Evolutionary conservation across 441 rosid genomes (phyloP).

Genomic region (Syzygium syzygioides): DNA sequence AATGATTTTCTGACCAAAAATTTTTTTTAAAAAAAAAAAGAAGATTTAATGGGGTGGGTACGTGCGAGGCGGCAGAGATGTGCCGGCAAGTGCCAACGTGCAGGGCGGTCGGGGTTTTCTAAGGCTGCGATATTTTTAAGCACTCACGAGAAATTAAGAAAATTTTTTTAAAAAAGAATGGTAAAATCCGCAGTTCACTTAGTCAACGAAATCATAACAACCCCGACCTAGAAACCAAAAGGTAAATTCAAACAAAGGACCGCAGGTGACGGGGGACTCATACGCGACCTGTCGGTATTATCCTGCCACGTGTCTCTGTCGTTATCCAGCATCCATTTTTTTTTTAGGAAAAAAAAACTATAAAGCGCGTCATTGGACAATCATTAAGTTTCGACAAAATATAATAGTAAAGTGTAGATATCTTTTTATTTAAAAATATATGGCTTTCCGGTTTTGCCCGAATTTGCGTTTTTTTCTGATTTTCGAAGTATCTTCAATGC

Average conservation of each 20-base stretch:
- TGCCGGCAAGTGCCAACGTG: background rate
- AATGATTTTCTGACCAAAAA: background rate
- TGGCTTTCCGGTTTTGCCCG: too few relatives aligned
- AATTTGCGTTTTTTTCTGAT: too few relatives aligned
- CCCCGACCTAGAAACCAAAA: background rate
- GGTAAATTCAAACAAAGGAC: background rate
- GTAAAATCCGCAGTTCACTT: background rate
- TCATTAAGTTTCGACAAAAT: background rate
- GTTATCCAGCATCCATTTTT: background rate
- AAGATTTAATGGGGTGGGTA: background rate
- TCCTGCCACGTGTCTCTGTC: constrained; percentile 2
- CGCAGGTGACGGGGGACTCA: background rate
- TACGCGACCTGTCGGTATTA: background rate
- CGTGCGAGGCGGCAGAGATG: background rate
- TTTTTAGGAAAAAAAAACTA: background rate
- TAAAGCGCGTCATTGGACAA: background rate
- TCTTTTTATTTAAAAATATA: too few relatives aligned
- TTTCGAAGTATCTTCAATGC: background rate
- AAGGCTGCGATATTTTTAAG: background rate
- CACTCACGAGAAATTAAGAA: background rate
- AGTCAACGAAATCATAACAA: background rate
- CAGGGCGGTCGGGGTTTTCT: background rate
- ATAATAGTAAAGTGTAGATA: background rate
- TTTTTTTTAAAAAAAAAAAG: too few relatives aligned
- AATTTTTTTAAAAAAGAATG: background rate